Base-by-base conservation (phyloP, 2,329 filamentous ascomycete genomes). In the Alternaria triticina region DNA sequence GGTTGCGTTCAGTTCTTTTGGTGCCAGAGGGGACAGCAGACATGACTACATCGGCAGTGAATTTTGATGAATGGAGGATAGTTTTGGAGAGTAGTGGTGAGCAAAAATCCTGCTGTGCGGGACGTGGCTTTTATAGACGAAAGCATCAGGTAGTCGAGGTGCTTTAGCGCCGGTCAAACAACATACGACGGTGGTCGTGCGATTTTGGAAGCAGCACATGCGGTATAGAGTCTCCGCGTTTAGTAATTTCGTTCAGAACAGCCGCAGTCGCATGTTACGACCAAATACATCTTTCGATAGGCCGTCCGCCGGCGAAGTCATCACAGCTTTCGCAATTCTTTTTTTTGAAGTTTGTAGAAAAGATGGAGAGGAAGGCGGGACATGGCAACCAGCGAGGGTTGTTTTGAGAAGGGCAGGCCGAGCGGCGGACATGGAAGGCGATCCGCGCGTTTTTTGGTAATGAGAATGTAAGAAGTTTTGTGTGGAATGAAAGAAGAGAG, bases 1-100 rank as follows among this genome's bases (percentile, higher is more conserved):
- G 10, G 2, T 2, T 10, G 4, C 11, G 1, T 1, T 28, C 9
- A 1, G 1, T 1, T 28, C 11, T 33, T 33, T 1, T 36, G 33
- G 15, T 36, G 33, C 33, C 33, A 36, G 33, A 36, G 7, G 33
- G 5, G 15, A 36, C 15, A 36, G 33, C 33, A 36, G 33, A 36
- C 33, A 36, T 33, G 30, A 22, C 20, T n/a, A n/a, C n/a, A n/a
- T n/a, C n/a, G n/a, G n/a, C 11, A 6, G 28, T 13, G 3, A 4
- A 11, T 30, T 30, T 33, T 33, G 30, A 1, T 15, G 30, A 33
- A 33, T 7, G 1, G 11, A 30, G 12, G 6, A 5, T 33, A 33
- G 12, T 33, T 15, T 13, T 36, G 13, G 13, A 36, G 33, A 9
- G 13, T 1, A 36, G 33, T 36, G 1, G 7, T 1, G 7, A n/a